Base-by-base conservation (phyloP, 73 alveolate species). In the Paramecium tetraurelia region DNA sequence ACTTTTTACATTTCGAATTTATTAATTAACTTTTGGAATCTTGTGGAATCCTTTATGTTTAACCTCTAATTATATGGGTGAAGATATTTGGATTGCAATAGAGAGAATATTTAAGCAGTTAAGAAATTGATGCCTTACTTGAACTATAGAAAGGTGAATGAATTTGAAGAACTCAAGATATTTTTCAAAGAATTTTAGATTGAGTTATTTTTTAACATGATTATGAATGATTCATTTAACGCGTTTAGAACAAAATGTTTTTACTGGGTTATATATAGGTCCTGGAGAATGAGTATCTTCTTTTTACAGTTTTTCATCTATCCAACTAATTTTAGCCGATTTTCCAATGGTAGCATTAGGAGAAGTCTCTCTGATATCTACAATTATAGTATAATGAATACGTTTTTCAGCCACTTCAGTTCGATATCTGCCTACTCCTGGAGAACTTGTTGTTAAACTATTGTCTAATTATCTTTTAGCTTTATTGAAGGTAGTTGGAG, bases 311-410 rank as follows among this genome's bases (percentile, higher is more conserved):
- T 48, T 80, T 43, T 80, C 90, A 80, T 80, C 90, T 4, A 80
- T 80, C 90, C 90, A 80, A 80, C 90, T 80, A 44, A 80, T 80
- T 46, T 80, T 80, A 4, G 90, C 57, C 3, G 71, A 80, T 80
- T 46, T 80, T 6, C 90, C 90, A 5, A 80, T 80, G 3, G 70
- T 43, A 8, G 57, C 57, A 41, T 80, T 20, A 8, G 90, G 90
- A 18, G 76, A 27, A 10, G 71, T 31, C 46, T 80, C 46, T 43
- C 90, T 80, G 3, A 80, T 14, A 44, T 80, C 90, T 80, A 80
- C 0, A 27, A 16, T 21, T 44, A 3, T 1, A 44, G 48, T 2
- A 14, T 43, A 18, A 44, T 1, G 4, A 5, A 41, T 48, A 80
- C 70, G 70, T 44, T 46, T 80, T 43, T 80, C 90, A 35, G 86